Evolutionary conservation across 164 flowering plant genomes (phyloP).

Genomic region (Paratinospora sagittata): DNA sequence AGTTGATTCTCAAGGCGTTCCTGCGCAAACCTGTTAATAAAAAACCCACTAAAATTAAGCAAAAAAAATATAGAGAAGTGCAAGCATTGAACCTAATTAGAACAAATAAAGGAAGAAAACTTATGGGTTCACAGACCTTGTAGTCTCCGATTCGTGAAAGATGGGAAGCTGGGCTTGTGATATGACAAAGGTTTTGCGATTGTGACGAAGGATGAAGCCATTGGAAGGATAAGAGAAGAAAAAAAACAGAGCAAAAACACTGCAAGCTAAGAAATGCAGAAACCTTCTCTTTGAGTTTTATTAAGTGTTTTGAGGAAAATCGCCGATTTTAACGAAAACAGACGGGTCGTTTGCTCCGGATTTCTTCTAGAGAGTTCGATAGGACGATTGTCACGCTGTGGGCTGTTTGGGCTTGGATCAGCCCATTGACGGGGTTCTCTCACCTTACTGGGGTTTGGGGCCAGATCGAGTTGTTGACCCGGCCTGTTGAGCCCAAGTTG

Average conservation of each 20-base stretch:
- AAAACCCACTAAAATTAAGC: background rate
- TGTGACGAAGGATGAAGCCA: constrained; percentile 50
- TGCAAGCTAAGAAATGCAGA: background rate
- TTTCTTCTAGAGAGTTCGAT: background rate
- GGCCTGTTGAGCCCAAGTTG: no score
- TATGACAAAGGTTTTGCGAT: constrained; percentile 33
- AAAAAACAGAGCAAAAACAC: constrained; percentile 6
- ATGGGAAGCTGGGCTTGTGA: constrained; percentile 21
- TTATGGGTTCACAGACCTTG: constrained; percentile 15
- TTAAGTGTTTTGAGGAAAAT: background rate
- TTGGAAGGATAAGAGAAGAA: constrained; percentile 35
- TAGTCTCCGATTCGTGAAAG: constrained; percentile 25
- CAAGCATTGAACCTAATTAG: background rate
- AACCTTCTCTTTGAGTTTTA: background rate
- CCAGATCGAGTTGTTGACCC: no score
- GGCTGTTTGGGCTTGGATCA: no score
- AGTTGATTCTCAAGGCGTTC: constrained; percentile 45
- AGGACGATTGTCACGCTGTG: no score
- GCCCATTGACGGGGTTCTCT: no score
- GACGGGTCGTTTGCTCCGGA: background rate
- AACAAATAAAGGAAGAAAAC: background rate
- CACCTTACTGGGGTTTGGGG: no score
- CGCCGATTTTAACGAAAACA: background rate
- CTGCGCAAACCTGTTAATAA: constrained; percentile 32
- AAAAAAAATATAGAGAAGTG: background rate